Evolutionary conservation across 2,329 filamentous ascomycete species (phyloP).

Genomic region (Aureobasidium subglaciale): DNA sequence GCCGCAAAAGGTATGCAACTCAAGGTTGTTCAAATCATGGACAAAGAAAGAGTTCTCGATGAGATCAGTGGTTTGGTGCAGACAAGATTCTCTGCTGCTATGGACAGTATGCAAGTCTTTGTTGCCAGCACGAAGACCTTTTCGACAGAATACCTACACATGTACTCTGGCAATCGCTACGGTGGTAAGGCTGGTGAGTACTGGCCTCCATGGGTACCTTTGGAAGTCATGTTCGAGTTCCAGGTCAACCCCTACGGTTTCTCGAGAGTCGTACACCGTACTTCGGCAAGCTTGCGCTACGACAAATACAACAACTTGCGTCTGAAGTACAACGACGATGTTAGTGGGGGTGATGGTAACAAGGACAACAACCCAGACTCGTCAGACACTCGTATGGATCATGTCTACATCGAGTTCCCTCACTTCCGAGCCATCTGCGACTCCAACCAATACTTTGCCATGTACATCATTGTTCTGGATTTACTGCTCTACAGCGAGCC

Average conservation of each 20-base stretch:
- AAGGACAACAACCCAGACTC: constrained; percentile 37
- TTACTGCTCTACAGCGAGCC: constrained; percentile 94
- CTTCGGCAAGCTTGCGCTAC: constrained; percentile 86
- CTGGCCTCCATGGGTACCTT: constrained; percentile 97
- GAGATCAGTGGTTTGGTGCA: constrained; percentile 93
- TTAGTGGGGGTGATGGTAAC: constrained; percentile 57
- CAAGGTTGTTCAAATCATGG: constrained; percentile 96
- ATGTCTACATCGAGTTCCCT: constrained; percentile 94
- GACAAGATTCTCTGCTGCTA: constrained; percentile 83
- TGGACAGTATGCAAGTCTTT: constrained; percentile 98
- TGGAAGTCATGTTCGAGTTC: constrained; percentile 98
- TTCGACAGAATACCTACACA: constrained; percentile 71
- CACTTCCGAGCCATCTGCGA: constrained; percentile 92
- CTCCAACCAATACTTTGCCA: constrained; percentile 91
- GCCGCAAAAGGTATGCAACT: constrained; percentile 97
- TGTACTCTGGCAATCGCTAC: constrained; percentile 92
- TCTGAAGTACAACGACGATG: constrained; percentile 93
- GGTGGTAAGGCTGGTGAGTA: constrained; percentile 75
- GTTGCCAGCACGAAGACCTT: constrained; percentile 93
- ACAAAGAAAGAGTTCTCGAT: constrained; percentile 86
- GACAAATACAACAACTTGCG: constrained; percentile 98
- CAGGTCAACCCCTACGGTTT: constrained; percentile 93
- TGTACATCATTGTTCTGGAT: constrained; percentile 97
- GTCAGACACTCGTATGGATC: constrained; percentile 71
- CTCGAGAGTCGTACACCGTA: constrained; percentile 92